phyloP scores from a whole-genome alignment of 2,329 filamentous ascomycete species.

The Neobulgaria alba region DNA sequence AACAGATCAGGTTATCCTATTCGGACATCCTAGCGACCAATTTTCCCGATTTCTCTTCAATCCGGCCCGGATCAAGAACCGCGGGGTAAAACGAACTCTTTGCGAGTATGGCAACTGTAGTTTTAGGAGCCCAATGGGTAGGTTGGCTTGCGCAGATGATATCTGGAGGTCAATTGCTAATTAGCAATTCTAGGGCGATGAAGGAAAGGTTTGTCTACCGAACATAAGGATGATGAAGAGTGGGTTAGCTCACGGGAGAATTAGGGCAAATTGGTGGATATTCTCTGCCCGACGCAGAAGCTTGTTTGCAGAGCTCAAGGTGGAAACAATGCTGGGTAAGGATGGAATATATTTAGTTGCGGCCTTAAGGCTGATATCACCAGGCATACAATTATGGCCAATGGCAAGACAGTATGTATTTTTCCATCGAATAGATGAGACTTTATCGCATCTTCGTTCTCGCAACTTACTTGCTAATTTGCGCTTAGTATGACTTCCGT shows the following conservation, averaged over 20 bases:
- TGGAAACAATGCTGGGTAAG: constrained; percentile 45
- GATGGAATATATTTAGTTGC: background rate
- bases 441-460: no score
- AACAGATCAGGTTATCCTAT: no score
- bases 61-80: no score
- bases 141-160: background rate
- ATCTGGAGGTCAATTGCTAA: background rate
- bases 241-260: background rate
- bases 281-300: constrained; percentile 7
- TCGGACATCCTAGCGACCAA: no score
- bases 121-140: constrained; percentile 6
- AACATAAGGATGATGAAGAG: no score
- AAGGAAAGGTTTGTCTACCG: constrained; percentile 1
- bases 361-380: background rate
- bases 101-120: constrained; percentile 1
- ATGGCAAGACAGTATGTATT: constrained; percentile 27
- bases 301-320: constrained; percentile 28
- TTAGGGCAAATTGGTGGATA: constrained; percentile 10
- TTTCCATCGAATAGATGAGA: no score
- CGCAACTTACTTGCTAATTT: no score
- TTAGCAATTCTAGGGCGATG: background rate
- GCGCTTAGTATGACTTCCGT: constrained; percentile 34
- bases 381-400: constrained; percentile 33
- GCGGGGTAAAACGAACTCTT: no score
- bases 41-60: no score